Percentiles rank a stretch among this genome's conserved stretches.
These are phyloP conservation scores for Vanderwaltozyma verrucispora DNA, from an alignment of 805 yeast species.

Conservation along the genomic window DNA sequence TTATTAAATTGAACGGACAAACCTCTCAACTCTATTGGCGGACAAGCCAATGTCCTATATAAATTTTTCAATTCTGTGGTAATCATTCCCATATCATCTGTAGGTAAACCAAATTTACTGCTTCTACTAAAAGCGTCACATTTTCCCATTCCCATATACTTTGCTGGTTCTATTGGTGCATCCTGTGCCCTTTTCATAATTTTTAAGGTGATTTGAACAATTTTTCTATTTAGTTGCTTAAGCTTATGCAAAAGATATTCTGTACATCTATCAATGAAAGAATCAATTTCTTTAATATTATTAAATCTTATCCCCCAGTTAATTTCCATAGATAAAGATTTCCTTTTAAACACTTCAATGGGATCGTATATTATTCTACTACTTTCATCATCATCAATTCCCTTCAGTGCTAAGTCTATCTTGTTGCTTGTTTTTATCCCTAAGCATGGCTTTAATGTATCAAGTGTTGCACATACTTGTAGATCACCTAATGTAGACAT, in stretches of 20 bases:
- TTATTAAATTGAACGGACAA: slow-evolving; percentile 60
- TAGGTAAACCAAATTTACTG: slow-evolving; percentile 48
- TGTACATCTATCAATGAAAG: slow-evolving; percentile 47
- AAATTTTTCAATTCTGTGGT: slow-evolving; percentile 49
- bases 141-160: slow-evolving; percentile 74
- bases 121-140: slow-evolving; percentile 58
- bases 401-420: slow-evolving; percentile 49
- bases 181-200: slow-evolving; percentile 50
- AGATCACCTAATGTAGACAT: slow-evolving; percentile 31
- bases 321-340: slow-evolving; percentile 77
- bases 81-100: slow-evolving; percentile 50
- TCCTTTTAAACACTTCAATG: slow-evolving; percentile 42
- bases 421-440: slow-evolving; percentile 68
- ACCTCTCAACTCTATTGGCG: slow-evolving; percentile 66
- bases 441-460: slow-evolving; percentile 34
- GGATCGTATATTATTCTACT: slow-evolving; percentile 44
- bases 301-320: slow-evolving; percentile 84
- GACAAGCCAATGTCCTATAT: slow-evolving; percentile 45
- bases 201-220: slow-evolving; percentile 53
- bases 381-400: slow-evolving; percentile 49
- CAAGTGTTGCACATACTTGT: slow-evolving; percentile 23
- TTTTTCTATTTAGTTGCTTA: slow-evolving; percentile 35
- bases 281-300: slow-evolving; percentile 47
- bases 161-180: slow-evolving; percentile 70
- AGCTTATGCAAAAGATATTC: slow-evolving; percentile 51